Base-by-base conservation (phyloP, 2,329 filamentous ascomycete genomes). In the Claviceps sp. region DNA sequence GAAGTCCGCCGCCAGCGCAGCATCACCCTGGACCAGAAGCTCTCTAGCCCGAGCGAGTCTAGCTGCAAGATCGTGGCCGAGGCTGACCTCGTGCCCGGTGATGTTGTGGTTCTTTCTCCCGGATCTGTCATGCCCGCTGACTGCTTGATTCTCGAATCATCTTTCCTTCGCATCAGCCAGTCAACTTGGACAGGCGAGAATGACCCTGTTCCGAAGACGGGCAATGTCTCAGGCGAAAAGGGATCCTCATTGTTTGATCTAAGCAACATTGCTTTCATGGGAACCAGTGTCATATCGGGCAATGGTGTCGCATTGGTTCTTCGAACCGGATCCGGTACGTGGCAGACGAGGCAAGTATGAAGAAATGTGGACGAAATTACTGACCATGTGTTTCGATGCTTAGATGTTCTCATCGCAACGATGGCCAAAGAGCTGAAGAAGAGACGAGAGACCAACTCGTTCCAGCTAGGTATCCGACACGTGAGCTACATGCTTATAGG, bases 111-210 rank as follows among this genome's bases (percentile, higher is more conserved):
- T 13, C 52, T 63, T 2, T 50, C 55, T 1, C 60, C 61, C 4
- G 61, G 60, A 1, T 56, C 54, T n/a, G 50, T 62, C 34, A 58
- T 63, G 5, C 60, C 61, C 2, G 61, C 62, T n/a, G 62, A 64
- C 45, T 61, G 61, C 50, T 36, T 63, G 44, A 54, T 64, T n/a
- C 52, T 63, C 2, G 61, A 63, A 18, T 50, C 61, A 1, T 59
- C 56, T 9, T 64, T 62, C 40, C 54, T 63, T 1, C 61, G 60
- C 3, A 53, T 64, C 48, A 60, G 61, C 40, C 61, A 63, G 49
- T 63, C 61, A n/a, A 61, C 59, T 14, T 62, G 61, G 60, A 64
- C 61, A 0, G 62, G 62, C 14, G 62, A 64, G 48, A 63, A 53
- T 48, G 57, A 56, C 8, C 61, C 62, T 2, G 59, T 60, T 2